Evolutionary conservation across 805 yeast genomes (phyloP).

Genomic region (Candida chilensis): DNA sequence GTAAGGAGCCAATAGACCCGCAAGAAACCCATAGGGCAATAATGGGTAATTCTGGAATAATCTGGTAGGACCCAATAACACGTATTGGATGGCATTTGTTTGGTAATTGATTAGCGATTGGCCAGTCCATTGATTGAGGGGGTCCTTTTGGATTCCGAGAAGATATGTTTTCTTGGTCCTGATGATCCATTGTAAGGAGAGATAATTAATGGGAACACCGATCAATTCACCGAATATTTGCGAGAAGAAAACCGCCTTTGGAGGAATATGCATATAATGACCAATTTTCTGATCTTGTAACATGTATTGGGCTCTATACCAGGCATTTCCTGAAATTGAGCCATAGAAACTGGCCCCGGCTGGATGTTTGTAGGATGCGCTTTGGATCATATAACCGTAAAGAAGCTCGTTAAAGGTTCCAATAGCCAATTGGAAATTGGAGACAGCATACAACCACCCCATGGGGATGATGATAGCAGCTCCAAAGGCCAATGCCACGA

Average conservation of each 20-base stretch:
- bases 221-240: slow-evolving; percentile 43
- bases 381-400: slow-evolving; percentile 36
- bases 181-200: slow-evolving; percentile 38
- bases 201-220: slow-evolving; percentile 44
- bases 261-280: slow-evolving; percentile 45
- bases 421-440: slow-evolving; percentile 42
- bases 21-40: slow-evolving; percentile 25
- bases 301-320: slow-evolving; percentile 39
- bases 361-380: slow-evolving; percentile 23
- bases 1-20: slow-evolving; percentile 23
- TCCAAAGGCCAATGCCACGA: slow-evolving; percentile 34
- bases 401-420: slow-evolving; percentile 42
- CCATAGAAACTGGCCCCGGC: slow-evolving; percentile 41
- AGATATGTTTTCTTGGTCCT: slow-evolving; percentile 23
- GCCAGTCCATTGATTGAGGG: slow-evolving; percentile 33
- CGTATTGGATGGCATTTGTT: slow-evolving; percentile 31
- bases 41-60: slow-evolving; percentile 22
- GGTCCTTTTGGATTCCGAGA: slow-evolving; percentile 19
- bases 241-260: slow-evolving; percentile 37
- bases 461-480: slow-evolving; percentile 37
- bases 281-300: slow-evolving; percentile 37
- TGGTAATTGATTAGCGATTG: slow-evolving; percentile 22
- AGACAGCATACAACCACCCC: slow-evolving; percentile 39
- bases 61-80: slow-evolving; percentile 26
- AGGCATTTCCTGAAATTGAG: slow-evolving; percentile 44